Conservation (phyloP, 202 grass and related monocot species). For the Alloteropsis angusta region DNA sequence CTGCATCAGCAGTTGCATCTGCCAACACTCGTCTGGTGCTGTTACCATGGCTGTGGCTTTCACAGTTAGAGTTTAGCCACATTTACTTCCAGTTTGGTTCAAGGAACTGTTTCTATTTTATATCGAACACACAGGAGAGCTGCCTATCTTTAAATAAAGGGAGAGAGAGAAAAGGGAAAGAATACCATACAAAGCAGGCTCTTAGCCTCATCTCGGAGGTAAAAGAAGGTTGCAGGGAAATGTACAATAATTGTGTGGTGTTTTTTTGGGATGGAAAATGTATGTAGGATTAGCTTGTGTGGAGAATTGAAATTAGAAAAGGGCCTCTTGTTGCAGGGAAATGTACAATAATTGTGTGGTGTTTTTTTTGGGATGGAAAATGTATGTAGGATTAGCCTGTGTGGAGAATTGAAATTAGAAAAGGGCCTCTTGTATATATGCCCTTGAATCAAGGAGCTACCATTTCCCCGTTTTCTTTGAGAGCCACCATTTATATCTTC, state of each 20-base stretch:
- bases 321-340: too few relatives aligned
- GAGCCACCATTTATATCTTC: not conserved
- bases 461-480: not conserved
- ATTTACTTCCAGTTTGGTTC: not conserved
- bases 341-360: not conserved
- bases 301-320: too few relatives aligned
- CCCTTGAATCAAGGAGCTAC: not conserved
- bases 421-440: not conserved
- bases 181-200: too few relatives aligned
- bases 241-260: too few relatives aligned
- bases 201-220: too few relatives aligned
- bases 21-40: not conserved
- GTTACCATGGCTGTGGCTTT: not conserved
- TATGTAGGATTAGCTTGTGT: too few relatives aligned
- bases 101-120: not conserved
- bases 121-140: too few relatives aligned
- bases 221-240: too few relatives aligned
- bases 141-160: too few relatives aligned
- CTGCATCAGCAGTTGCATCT: not conserved
- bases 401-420: not conserved
- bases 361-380: not conserved
- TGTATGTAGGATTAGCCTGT: not conserved
- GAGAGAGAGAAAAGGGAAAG: too few relatives aligned
- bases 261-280: too few relatives aligned
- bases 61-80: not conserved